phyloP scores from a whole-genome alignment of 2,329 filamentous ascomycete species.

The Cordyceps javanica region DNA sequence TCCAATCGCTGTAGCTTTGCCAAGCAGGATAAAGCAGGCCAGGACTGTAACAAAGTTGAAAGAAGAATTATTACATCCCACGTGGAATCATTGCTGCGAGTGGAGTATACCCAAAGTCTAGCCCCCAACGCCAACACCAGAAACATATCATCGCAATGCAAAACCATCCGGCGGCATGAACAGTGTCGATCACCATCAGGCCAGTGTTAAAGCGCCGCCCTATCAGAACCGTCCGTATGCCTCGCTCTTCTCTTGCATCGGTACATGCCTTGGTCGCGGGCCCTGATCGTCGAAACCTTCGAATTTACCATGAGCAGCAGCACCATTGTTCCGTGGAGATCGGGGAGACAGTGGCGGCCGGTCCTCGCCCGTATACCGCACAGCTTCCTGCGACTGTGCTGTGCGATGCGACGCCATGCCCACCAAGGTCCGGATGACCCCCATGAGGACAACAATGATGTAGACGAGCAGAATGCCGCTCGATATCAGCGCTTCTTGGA shows the following conservation, averaged over 20 bases:
- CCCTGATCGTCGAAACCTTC: conserved; percentile 23
- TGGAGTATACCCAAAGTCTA: background rate
- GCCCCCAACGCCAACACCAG: background rate
- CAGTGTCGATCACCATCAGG: background rate
- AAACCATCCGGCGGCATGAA: background rate
- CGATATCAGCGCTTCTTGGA: conserved; percentile 75
- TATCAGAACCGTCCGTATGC: conserved; percentile 30
- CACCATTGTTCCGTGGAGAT: conserved; percentile 16
- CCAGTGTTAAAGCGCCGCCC: background rate
- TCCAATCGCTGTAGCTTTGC: background rate
- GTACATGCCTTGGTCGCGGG: conserved; percentile 21
- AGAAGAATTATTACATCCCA: background rate
- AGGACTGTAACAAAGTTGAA: background rate
- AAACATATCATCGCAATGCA: background rate
- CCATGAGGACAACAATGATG: conserved; percentile 69
- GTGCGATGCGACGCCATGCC: conserved; percentile 56
- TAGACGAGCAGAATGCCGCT: conserved; percentile 68
- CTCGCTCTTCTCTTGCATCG: conserved; percentile 28
- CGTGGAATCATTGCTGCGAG: background rate
- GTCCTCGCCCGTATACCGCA: conserved; percentile 29
- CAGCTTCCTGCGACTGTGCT: conserved; percentile 46
- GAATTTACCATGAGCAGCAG: conserved; percentile 18
- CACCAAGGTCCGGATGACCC: conserved; percentile 58
- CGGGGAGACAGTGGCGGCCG: conserved; percentile 23
- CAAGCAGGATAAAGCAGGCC: background rate